These are phyloP conservation scores for Vitis hybrid DNA, from an alignment of 177 flowering plant genomes.

Conservation along the genomic window DNA sequence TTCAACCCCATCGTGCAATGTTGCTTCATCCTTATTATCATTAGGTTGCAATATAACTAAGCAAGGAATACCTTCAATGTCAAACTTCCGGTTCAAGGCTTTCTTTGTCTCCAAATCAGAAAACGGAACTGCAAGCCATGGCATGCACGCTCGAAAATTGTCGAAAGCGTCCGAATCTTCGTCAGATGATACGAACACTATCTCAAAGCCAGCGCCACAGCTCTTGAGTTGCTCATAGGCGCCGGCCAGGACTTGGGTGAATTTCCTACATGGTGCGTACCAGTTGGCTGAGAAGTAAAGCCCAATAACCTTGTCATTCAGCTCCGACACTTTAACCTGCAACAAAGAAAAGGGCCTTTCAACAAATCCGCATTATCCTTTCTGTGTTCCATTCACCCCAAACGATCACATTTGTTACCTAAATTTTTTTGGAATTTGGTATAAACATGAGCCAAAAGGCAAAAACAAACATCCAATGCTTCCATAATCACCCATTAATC, in stretches of 20 bases:
- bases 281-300: constrained; percentile 87
- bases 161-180: constrained; percentile 61
- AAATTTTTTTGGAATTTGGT: too few species aligned
- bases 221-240: constrained; percentile 47
- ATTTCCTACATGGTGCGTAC: constrained; percentile 57
- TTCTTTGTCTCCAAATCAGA: constrained; percentile 63
- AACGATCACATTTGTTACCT: too few species aligned
- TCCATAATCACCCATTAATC: too few species aligned
- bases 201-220: constrained; percentile 44
- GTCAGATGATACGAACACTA: constrained; percentile 76
- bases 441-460: too few species aligned
- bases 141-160: constrained; percentile 54
- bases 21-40: constrained; percentile 19
- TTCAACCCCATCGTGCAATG: constrained; percentile 58
- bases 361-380: too few species aligned
- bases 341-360: background rate
- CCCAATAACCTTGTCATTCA: constrained; percentile 66
- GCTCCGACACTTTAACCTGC: constrained; percentile 65
- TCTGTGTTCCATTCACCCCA: too few species aligned
- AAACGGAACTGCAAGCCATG: constrained; percentile 84
- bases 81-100: constrained; percentile 48
- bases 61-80: constrained; percentile 71
- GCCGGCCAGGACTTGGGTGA: constrained; percentile 39
- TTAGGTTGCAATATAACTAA: constrained; percentile 60
- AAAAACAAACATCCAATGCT: too few species aligned